These are phyloP conservation scores for Quercus dentata DNA, from an alignment of 306 rosid genomes.

Conservation along the genomic window DNA sequence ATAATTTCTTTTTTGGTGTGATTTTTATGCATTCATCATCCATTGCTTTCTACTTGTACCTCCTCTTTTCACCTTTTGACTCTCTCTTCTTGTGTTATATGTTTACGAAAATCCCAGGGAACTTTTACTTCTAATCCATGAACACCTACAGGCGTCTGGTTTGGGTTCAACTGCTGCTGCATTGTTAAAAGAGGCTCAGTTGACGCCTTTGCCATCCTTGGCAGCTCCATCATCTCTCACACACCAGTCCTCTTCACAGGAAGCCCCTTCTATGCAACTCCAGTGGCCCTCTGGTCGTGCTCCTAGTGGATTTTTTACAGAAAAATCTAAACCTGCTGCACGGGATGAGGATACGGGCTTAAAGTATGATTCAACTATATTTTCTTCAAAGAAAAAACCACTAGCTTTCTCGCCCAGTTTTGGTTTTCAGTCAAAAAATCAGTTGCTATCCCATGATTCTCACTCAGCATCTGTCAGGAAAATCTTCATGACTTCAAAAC, in stretches of 20 bases:
- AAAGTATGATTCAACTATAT: slow-evolving; percentile 39
- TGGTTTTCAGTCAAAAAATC: slow-evolving; percentile 54
- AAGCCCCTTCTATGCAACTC: slow-evolving; percentile 52
- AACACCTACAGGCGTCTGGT: slow-evolving; percentile 96
- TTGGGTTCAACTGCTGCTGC: slow-evolving; percentile 59
- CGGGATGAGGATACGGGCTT: slow-evolving; percentile 54
- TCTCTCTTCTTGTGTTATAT: slow-evolving; percentile 8
- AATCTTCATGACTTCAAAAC: slow-evolving; percentile 42
- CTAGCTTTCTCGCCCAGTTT: slow-evolving; percentile 68
- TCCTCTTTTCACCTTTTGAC: slow-evolving; percentile 15
- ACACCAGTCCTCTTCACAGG: slow-evolving; percentile 68
- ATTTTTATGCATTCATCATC: slow-evolving; percentile 2
- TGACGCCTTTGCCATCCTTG: slow-evolving; percentile 77
- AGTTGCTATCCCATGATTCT: slow-evolving; percentile 45
- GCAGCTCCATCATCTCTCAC: slow-evolving; percentile 69
- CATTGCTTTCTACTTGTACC: not conserved
- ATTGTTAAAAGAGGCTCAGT: slow-evolving; percentile 91
- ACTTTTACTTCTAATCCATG: slow-evolving; percentile 84
- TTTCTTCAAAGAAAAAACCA: slow-evolving; percentile 61
- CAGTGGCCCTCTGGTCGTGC: slow-evolving; percentile 91
- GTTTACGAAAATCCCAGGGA: slow-evolving; percentile 58
- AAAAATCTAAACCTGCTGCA: slow-evolving; percentile 48
- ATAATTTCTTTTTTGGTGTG: slow-evolving; percentile 3
- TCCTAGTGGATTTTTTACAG: slow-evolving; percentile 66
- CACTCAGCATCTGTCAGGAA: slow-evolving; percentile 41